These are phyloP conservation scores for Fagopyrum tataricum DNA, from an alignment of 148 eudicot genomes.

Conservation along the genomic window DNA sequence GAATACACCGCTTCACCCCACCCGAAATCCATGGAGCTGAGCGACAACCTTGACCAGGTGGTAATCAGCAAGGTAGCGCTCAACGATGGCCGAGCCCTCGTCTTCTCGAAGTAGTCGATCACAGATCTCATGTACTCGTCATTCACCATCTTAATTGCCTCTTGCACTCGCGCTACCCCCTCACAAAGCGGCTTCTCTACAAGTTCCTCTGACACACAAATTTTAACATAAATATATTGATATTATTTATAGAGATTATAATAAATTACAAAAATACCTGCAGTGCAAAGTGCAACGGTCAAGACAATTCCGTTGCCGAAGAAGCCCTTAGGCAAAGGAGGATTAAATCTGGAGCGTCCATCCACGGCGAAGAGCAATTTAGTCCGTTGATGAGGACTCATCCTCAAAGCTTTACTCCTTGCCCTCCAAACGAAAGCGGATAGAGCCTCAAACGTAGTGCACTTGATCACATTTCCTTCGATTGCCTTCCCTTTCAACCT, in stretches of 20 bases:
- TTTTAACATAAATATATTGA: too few species aligned
- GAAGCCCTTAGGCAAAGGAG: slow-evolving; percentile 9
- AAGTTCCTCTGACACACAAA: background rate
- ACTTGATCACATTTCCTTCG: background rate
- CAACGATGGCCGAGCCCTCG: slow-evolving; percentile 8
- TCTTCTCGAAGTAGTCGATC: slow-evolving; percentile 13
- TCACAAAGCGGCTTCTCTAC: background rate
- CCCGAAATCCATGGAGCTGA: slow-evolving; percentile 16
- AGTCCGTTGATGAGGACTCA: background rate
- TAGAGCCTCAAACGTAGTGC: slow-evolving; percentile 5
- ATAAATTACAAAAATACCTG: background rate
- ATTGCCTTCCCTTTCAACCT: background rate
- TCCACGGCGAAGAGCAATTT: slow-evolving; percentile 13
- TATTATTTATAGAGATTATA: too few species aligned
- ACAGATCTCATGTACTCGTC: slow-evolving; percentile 13
- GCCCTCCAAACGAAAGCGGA: slow-evolving; percentile 14
- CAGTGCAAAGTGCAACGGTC: slow-evolving; percentile 1
- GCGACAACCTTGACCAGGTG: slow-evolving; percentile 9
- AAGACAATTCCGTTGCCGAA: slow-evolving; percentile 14
- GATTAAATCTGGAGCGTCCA: slow-evolving; percentile 15
- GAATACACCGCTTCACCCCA: slow-evolving; percentile 10
- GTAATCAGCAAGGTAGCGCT: slow-evolving; percentile 9
- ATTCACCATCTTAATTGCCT: slow-evolving; percentile 8
- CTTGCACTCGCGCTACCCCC: slow-evolving; percentile 4
- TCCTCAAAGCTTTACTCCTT: background rate